phyloP scores from a whole-genome alignment of 805 yeast species.

The Starmerella apis region DNA sequence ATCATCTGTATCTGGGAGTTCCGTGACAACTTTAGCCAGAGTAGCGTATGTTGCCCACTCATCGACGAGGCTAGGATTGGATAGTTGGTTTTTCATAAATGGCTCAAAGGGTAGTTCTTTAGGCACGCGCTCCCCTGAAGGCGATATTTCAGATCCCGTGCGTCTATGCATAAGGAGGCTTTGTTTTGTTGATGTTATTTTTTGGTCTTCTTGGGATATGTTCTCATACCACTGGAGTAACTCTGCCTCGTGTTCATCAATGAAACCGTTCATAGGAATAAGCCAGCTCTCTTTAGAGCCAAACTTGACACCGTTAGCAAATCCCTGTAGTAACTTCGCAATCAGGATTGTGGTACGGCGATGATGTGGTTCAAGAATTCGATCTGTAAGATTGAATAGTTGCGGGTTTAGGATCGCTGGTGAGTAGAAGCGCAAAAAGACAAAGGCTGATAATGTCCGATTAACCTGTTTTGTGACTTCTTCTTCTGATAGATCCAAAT shows the following conservation, averaged over 20 bases:
- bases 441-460: constrained; percentile 71
- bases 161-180: not conserved
- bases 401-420: constrained; percentile 90
- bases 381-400: constrained; percentile 57
- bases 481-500: constrained; percentile 3
- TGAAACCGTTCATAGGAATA: constrained; percentile 56
- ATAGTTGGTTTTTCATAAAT: constrained; percentile 27
- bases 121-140: constrained; percentile 21
- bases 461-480: constrained; percentile 33
- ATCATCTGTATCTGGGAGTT: not conserved
- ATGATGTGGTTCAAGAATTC: constrained; percentile 58
- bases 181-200: not conserved
- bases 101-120: constrained; percentile 24
- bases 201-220: constrained; percentile 37
- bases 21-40: constrained; percentile 21
- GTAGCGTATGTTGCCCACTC: constrained; percentile 28
- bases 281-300: constrained; percentile 79
- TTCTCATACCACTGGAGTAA: constrained; percentile 59
- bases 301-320: constrained; percentile 67
- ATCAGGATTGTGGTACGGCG: constrained; percentile 72
- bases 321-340: constrained; percentile 62
- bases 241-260: constrained; percentile 47
- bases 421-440: constrained; percentile 75
- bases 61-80: constrained; percentile 33
- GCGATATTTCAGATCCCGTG: not conserved